These are phyloP conservation scores for Phytophthora tentaculata DNA, from an alignment of 352 stramenopile species.

Conservation along the genomic window DNA sequence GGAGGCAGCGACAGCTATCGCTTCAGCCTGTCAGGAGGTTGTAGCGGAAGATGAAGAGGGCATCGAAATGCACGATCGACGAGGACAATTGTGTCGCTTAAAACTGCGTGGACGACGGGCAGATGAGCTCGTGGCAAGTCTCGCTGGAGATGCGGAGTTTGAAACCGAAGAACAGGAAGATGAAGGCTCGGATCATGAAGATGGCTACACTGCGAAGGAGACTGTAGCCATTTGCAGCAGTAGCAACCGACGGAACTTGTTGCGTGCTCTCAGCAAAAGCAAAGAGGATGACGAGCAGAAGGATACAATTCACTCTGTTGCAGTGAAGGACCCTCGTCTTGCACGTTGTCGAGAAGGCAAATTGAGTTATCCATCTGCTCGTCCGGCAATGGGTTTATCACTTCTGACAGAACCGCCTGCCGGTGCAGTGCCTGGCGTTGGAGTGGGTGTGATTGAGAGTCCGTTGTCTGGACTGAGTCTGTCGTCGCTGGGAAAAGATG, in stretches of 20 bases:
- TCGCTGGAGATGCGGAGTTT: constrained; percentile 19
- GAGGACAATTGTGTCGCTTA: constrained; percentile 67
- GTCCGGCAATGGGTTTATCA: constrained; percentile 29
- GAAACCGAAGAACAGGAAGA: constrained; percentile 13
- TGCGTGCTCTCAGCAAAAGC: constrained; percentile 14
- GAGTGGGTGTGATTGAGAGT: constrained; percentile 50
- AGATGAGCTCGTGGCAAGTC: constrained; percentile 39
- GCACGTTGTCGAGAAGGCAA: constrained; percentile 11
- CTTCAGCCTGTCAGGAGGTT: constrained; percentile 53
- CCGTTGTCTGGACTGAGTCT: constrained; percentile 60
- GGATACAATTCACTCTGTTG: constrained; percentile 42
- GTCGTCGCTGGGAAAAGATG: constrained; percentile 40
- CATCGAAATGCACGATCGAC: constrained; percentile 73
- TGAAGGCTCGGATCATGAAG: constrained; percentile 56
- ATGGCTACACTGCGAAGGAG: constrained; percentile 42
- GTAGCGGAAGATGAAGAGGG: constrained; percentile 46
- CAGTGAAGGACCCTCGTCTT: constrained; percentile 55
- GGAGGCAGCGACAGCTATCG: constrained; percentile 69
- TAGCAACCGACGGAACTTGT: constrained; percentile 30
- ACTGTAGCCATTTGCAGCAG: constrained; percentile 10
- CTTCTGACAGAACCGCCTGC: constrained; percentile 60
- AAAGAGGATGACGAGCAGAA: constrained; percentile 14
- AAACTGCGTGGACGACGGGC: constrained; percentile 66
- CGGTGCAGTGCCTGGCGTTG: constrained; percentile 28
- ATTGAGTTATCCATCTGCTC: constrained; percentile 1